A percentile compares a stretch with the other conserved stretches of the same genome.
Evolutionary conservation across 1,284 basidiomycete genomes (phyloP).

Genomic region (Rhizoctonia solani): DNA sequence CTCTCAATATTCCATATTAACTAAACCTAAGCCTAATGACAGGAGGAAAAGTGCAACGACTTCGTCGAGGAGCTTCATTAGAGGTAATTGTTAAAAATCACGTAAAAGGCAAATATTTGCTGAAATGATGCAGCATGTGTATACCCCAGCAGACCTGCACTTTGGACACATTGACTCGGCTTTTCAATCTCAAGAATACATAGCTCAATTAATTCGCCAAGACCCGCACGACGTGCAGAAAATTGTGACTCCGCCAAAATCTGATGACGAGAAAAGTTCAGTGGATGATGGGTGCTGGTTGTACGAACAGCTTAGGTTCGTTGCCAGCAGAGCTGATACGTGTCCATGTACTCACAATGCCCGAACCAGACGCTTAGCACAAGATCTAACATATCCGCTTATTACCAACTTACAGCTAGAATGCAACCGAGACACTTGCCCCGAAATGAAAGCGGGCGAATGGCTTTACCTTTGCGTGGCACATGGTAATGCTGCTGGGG

Average conservation of each 20-base stretch:
- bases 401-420: constrained; percentile 84
- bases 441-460: constrained; percentile 96
- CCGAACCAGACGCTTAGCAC: constrained; percentile 75
- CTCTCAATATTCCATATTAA: background rate
- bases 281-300: constrained; percentile 90
- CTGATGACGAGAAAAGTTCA: constrained; percentile 55
- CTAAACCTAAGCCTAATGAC: constrained; percentile 2
- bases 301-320: constrained; percentile 89
- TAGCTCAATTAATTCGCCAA: constrained; percentile 80
- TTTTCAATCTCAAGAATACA: constrained; percentile 94
- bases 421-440: constrained; percentile 82
- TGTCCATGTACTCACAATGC: background rate
- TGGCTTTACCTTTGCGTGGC: constrained; percentile 97
- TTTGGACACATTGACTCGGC: constrained; percentile 68
- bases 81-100: constrained; percentile 2
- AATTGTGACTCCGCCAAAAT: constrained; percentile 72
- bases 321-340: constrained; percentile 18
- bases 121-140: constrained; percentile 16
- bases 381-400: constrained; percentile 88
- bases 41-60: background rate
- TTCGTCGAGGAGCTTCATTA: constrained; percentile 14
- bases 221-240: constrained; percentile 87
- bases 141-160: constrained; percentile 5
- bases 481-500: constrained; percentile 67
- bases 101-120: background rate